Evolutionary conservation across 2,329 filamentous ascomycete species (phyloP), one percentile per base, ranked within the genome.

Genomic region (Penicillium oxalicum): DNA sequence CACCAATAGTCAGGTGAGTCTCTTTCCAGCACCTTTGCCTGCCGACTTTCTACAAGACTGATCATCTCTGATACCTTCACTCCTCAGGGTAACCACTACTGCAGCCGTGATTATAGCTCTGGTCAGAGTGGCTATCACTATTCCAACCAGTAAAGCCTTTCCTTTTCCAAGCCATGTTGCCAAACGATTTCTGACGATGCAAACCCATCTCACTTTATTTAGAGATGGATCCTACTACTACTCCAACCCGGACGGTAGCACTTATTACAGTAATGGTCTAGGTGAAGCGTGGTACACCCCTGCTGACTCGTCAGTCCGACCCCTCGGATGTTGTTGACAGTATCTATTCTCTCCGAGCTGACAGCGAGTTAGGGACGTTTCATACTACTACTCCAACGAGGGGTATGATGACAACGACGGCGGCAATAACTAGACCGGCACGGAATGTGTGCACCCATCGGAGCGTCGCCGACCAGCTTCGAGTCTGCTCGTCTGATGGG

Each of bases 151-250:
- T 50, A 9, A 4, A 41, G 13, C 4, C 24, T 13, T 7, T n/a
- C 12, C 40, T 18, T 32, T 32, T 38, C 4, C 24, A 37, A 9
- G 34, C 2, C n/a, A 24, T 13, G 27, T 27, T n/a, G 7, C 18
- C 12, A 5, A 26, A 7, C n/a, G 26, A 39, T 9, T 26, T 5
- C 13, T 6, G 2, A 25, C 11, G 8, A 32, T 32, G 29, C 2
- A 18, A 18, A 18, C 29, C 11, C 29, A 32, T 11, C 5, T 32
- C 29, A 32, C 29, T 4, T 32, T 11, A 32, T 8, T 11, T 3
- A 53, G 51, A 27, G 18, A 53, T 47, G 51, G 45, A 25, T 53
- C 49, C 5, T 55, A 54, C 45, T 49, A 53, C 39, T 55, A 55
- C 32, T 51, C 50, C 12, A 55, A 53, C 48, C 11, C 51, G 1